phyloP scores from a whole-genome alignment of 495 filamentous ascomycete species.

The Beverwykella pulmonaria region DNA sequence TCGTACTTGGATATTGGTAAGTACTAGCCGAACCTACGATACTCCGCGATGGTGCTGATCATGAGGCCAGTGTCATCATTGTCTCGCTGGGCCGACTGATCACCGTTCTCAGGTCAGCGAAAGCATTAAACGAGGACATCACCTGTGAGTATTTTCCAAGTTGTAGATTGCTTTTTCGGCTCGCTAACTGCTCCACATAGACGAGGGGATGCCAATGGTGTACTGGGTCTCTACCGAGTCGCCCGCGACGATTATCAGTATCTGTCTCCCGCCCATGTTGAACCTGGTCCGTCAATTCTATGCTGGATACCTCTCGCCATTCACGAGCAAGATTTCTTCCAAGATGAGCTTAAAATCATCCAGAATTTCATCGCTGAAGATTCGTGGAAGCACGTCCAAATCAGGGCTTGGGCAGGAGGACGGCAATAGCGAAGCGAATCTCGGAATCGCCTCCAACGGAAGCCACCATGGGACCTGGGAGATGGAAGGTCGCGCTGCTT shows the following conservation, averaged over 20 bases:
- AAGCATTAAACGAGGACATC: neutral
- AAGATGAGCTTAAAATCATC: neutral
- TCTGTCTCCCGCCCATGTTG: constrained; percentile 10
- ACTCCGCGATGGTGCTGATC: neutral
- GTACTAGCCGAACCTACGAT: neutral
- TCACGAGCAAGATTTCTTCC: neutral
- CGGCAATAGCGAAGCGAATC: too few species aligned
- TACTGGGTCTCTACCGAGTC: constrained; percentile 10
- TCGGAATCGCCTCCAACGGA: too few species aligned
- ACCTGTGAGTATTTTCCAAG: constrained; percentile 4
- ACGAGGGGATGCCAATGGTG: constrained; percentile 8
- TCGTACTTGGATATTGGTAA: constrained; percentile 14
- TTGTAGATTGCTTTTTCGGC: neutral
- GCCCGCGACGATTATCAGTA: constrained; percentile 1
- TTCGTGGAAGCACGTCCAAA: neutral
- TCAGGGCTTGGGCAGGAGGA: neutral
- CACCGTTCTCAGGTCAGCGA: constrained; percentile 1
- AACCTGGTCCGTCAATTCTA: neutral
- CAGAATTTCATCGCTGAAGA: neutral
- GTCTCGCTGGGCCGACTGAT: constrained; percentile 12
- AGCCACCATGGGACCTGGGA: too few species aligned
- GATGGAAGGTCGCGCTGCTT: too few species aligned
- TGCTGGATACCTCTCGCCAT: neutral
- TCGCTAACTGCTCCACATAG: neutral
- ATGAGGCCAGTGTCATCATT: constrained; percentile 8